Evolutionary conservation across 1,284 basidiomycete genomes (phyloP).

Genomic region (Irpex sp.): DNA sequence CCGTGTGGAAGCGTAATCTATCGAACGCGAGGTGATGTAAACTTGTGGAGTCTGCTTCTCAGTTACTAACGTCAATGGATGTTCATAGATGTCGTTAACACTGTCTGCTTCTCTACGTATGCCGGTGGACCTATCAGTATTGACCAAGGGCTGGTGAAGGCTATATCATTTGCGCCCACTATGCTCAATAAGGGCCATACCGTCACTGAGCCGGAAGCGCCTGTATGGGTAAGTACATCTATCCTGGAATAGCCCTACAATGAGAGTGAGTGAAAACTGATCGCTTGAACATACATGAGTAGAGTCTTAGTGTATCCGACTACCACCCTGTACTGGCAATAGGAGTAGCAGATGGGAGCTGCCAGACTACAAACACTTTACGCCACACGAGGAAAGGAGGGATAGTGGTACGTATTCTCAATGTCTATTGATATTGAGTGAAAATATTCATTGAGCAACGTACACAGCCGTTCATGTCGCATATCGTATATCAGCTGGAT

Average conservation of each 20-base stretch:
- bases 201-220: constrained; percentile 69
- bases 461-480: constrained; percentile 66
- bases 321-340: constrained; percentile 84
- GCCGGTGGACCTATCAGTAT: constrained; percentile 66
- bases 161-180: constrained; percentile 63
- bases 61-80: background rate
- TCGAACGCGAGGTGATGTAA: constrained; percentile 61
- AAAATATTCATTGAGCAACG: background rate
- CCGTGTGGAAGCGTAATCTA: constrained; percentile 61
- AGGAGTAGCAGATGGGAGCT: constrained; percentile 80
- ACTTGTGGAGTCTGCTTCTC: background rate
- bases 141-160: constrained; percentile 78
- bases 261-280: background rate
- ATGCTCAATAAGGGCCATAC: constrained; percentile 74
- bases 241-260: background rate
- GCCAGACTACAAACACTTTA: constrained; percentile 67
- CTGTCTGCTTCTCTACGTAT: constrained; percentile 62
- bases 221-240: constrained; percentile 65
- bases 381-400: constrained; percentile 66
- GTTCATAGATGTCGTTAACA: constrained; percentile 63
- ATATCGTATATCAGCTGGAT: constrained; percentile 85
- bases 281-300: background rate
- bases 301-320: constrained; percentile 73
- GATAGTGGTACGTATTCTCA: constrained; percentile 48
- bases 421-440: background rate